These are phyloP conservation scores for Hymenoscyphus albidus DNA, from an alignment of 2,329 filamentous ascomycete genomes.

Conservation along the genomic window DNA sequence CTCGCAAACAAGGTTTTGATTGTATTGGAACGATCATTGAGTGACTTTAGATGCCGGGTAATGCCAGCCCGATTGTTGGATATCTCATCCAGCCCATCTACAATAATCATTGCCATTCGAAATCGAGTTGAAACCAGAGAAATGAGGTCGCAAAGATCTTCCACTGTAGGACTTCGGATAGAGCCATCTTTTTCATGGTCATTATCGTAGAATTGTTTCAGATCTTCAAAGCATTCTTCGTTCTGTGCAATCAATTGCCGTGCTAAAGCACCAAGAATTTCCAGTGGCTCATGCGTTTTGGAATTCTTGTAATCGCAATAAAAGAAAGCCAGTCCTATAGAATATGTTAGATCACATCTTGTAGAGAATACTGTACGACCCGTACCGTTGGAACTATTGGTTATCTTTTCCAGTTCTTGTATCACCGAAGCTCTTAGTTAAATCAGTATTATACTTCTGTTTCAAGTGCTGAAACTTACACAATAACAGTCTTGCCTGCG, in stretches of 20 bases:
- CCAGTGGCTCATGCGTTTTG: constrained; percentile 16
- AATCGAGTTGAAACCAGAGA: constrained; percentile 6
- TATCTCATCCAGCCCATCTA: constrained; percentile 34
- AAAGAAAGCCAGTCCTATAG: constrained; percentile 26
- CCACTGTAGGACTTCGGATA: not conserved
- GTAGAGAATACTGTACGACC: too few relatives aligned
- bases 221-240: constrained; percentile 19
- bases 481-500: constrained; percentile 24
- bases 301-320: constrained; percentile 35
- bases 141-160: not conserved
- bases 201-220: not conserved
- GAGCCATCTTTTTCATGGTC: constrained; percentile 14
- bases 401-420: not conserved
- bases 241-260: constrained; percentile 29
- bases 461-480: not conserved
- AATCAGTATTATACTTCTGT: not conserved
- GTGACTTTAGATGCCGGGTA: constrained; percentile 5
- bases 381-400: not conserved
- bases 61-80: constrained; percentile 13
- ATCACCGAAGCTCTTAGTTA: not conserved
- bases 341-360: not conserved
- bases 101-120: constrained; percentile 24
- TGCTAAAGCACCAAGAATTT: constrained; percentile 29
- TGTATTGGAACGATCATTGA: constrained; percentile 10
- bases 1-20: constrained; percentile 21